Evolutionary conservation across 495 filamentous ascomycete species (phyloP).

Genomic region (Ramalina intermedia): DNA sequence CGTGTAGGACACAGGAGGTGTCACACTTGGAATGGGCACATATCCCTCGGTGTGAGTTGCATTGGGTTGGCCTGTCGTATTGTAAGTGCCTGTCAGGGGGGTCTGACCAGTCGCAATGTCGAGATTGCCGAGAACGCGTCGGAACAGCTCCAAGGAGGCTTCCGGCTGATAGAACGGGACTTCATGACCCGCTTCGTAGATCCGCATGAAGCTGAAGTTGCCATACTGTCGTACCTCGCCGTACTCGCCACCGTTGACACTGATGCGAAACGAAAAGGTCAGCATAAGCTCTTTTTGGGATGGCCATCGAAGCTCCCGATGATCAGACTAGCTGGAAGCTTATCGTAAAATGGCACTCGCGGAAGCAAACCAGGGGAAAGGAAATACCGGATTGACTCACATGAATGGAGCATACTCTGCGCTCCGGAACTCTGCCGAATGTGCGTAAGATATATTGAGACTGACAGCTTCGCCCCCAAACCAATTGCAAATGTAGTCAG

Average conservation of each 20-base stretch:
- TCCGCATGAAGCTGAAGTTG: constrained; percentile 28
- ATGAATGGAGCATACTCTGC: constrained; percentile 39
- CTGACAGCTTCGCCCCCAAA: constrained; percentile 47
- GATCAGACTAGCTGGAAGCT: too few species aligned
- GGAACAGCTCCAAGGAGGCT: constrained; percentile 25
- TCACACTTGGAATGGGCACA: constrained; percentile 28
- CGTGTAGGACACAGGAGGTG: background rate
- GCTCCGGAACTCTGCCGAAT: constrained; percentile 29
- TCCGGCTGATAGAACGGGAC: constrained; percentile 26
- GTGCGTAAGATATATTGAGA: constrained; percentile 34
- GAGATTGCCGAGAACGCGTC: constrained; percentile 16
- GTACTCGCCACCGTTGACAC: constrained; percentile 24
- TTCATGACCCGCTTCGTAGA: constrained; percentile 28
- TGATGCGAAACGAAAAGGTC: too few species aligned
- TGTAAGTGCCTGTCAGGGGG: constrained; percentile 29
- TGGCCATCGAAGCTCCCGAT: too few species aligned
- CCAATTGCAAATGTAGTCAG: constrained; percentile 29
- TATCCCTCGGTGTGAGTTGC: constrained; percentile 44
- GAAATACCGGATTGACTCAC: too few species aligned
- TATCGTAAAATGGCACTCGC: too few species aligned
- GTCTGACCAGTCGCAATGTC: constrained; percentile 19
- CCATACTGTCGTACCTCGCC: constrained; percentile 29
- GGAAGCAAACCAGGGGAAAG: too few species aligned
- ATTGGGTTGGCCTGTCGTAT: constrained; percentile 29
- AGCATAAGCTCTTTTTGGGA: too few species aligned